Base-by-base conservation (phyloP, 768 basidiomycete species). In the Amanita subjunquillea region DNA sequence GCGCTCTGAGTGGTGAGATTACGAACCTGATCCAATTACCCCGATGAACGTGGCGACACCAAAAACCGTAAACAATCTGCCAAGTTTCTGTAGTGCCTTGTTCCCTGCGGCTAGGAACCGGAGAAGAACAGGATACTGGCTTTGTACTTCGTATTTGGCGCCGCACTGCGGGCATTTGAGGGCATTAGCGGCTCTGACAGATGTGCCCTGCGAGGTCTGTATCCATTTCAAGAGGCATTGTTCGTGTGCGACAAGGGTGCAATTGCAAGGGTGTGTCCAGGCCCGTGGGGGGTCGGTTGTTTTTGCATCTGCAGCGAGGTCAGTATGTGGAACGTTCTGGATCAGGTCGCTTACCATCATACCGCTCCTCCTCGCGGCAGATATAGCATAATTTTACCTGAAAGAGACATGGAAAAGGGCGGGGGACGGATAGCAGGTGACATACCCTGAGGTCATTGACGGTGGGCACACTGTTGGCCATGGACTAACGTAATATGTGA, bases 81-180 rank as follows among this genome's bases (percentile, higher is more conserved):
- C 86, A 25, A 73, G 60, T 20, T 67, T 66, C 48, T 79, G 76
- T 22, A 85, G 55, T 1, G 68, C 40, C 47, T 62, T 72, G 62
- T 86, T 83, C 12, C 77, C 68, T 1, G 65, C 53, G n/a, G 79
- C 67, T 52, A 89, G 57, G 22, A 79, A 50, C 13, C 70, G 67
- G 32, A 89, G 69, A 0, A 78, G 37, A 9, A 67, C 50, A 0
- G 85, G 82, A 49, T 81, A 77, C 8, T 80, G 67, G 65, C 85
- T 88, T 57, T 81, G 76, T 47, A 89, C 62, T 62, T 85, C 78
- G 61, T 88, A 90, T 34, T 61, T 59, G 0, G 81, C 70, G 9
- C 81, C 74, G 55, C 88, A 91, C 56, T 91, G 88, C 0, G 88
- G 87, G 58, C 88, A 91, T 60, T 87, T 86, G 55, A 88, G 74